phyloP scores from a whole-genome alignment of 257 asterid genomes.

The Capsicum baccatum region DNA sequence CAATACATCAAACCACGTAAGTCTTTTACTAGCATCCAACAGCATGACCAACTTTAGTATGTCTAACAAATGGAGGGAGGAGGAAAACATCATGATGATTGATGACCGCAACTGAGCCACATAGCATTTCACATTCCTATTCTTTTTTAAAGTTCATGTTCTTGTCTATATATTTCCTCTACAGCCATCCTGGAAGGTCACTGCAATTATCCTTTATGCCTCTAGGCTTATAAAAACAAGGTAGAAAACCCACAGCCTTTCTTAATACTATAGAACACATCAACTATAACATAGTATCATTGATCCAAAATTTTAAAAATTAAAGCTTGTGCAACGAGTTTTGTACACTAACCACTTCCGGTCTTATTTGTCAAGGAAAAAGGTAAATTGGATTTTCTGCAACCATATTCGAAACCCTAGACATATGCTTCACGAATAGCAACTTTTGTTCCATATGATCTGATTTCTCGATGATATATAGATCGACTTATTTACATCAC shows the following conservation, averaged over 20 bases:
- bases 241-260: neutral
- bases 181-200: neutral
- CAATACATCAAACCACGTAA: neutral
- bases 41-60: neutral
- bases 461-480: neutral
- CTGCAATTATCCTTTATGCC: neutral
- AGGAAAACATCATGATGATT: neutral
- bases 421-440: neutral
- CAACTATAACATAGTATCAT: neutral
- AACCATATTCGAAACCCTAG: neutral
- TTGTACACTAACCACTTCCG: neutral
- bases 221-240: neutral
- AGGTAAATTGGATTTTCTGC: neutral
- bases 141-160: neutral
- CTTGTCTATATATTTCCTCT: neutral
- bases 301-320: neutral
- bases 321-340: neutral
- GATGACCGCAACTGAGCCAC: neutral
- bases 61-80: conserved; percentile 9
- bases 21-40: neutral
- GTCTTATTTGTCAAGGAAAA: neutral
- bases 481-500: neutral
- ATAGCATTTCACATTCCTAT: neutral
- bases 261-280: neutral
- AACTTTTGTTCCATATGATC: neutral